Conservation (phyloP, 75 land plant species). For the Chamaecyparis obtusa region DNA sequence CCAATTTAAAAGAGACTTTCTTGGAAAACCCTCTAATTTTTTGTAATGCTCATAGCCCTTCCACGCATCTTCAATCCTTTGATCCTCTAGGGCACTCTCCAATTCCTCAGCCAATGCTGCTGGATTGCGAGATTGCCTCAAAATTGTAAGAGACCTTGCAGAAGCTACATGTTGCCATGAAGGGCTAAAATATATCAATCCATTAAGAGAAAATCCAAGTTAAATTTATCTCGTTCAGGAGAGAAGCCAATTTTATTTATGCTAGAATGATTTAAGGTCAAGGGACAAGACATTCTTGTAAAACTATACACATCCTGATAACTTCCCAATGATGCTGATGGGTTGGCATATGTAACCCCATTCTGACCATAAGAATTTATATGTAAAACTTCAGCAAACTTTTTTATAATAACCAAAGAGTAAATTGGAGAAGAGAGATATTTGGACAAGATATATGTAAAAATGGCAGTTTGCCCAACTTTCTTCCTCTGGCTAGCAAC, state of each 20-base stretch:
- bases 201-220: not conserved
- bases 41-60: slow-evolving; percentile 36
- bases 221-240: not conserved
- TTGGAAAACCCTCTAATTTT: slow-evolving; percentile 54
- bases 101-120: slow-evolving; percentile 38
- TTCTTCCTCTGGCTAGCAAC: not conserved
- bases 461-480: not conserved
- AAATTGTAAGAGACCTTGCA: slow-evolving; percentile 32
- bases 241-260: not conserved
- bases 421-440: not conserved
- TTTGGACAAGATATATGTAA: not conserved
- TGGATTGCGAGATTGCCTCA: slow-evolving; percentile 61
- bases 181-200: not conserved
- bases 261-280: not conserved
- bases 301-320: no score
- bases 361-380: not conserved
- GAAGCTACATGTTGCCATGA: slow-evolving; percentile 17
- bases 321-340: not conserved
- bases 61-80: slow-evolving; percentile 46
- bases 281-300: no score
- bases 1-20: slow-evolving; percentile 51
- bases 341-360: not conserved
- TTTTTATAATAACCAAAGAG: not conserved
- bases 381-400: not conserved
- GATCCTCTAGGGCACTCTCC: slow-evolving; percentile 42